Percentiles rank a stretch among this genome's conserved stretches.
These are phyloP conservation scores for Epichloe sp. DNA, from an alignment of 2,329 filamentous ascomycete species.

Conservation along the genomic window DNA sequence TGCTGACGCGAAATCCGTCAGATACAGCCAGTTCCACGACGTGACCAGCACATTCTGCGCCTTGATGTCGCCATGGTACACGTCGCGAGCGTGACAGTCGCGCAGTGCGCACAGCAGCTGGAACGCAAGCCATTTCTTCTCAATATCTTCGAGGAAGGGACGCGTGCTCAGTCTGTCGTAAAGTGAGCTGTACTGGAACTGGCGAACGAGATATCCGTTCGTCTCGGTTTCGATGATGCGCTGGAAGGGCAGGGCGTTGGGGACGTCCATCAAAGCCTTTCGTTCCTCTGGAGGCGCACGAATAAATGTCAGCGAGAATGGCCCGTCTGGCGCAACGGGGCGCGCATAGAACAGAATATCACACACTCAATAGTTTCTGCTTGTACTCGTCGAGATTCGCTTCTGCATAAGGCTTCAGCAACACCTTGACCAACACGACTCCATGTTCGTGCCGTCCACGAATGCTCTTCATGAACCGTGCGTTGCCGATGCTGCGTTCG, in stretches of 20 bases:
- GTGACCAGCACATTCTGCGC: conserved; percentile 94
- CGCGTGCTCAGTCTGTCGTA: conserved; percentile 95
- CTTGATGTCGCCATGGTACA: conserved; percentile 98
- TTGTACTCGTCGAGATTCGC: conserved; percentile 73
- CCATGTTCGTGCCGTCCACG: conserved; percentile 82
- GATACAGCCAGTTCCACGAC: conserved; percentile 98
- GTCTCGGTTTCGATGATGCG: conserved; percentile 83
- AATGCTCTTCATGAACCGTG: conserved; percentile 93
- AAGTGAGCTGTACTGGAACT: conserved; percentile 90
- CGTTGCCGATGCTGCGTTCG: conserved; percentile 82
- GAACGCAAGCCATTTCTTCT: conserved; percentile 98
- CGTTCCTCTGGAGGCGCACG: conserved; percentile 50
- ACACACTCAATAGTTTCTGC: conserved; percentile 58
- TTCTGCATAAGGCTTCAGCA: conserved; percentile 79
- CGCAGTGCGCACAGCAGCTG: conserved; percentile 85
- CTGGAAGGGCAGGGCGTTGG: conserved; percentile 84
- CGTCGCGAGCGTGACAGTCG: conserved; percentile 77
- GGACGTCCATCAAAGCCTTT: conserved; percentile 64
- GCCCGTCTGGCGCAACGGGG: too few species aligned
- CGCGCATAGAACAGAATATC: neutral
- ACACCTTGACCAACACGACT: conserved; percentile 83
- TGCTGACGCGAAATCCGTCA: conserved; percentile 91
- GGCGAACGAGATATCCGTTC: conserved; percentile 84
- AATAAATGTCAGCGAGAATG: too few species aligned
- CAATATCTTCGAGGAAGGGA: conserved; percentile 91